A percentile compares a stretch with the other conserved stretches of the same genome.
These are phyloP conservation scores for Zygosaccharomyces pseudobailii DNA, from an alignment of 1,139 yeast species.

Conservation along the genomic window DNA sequence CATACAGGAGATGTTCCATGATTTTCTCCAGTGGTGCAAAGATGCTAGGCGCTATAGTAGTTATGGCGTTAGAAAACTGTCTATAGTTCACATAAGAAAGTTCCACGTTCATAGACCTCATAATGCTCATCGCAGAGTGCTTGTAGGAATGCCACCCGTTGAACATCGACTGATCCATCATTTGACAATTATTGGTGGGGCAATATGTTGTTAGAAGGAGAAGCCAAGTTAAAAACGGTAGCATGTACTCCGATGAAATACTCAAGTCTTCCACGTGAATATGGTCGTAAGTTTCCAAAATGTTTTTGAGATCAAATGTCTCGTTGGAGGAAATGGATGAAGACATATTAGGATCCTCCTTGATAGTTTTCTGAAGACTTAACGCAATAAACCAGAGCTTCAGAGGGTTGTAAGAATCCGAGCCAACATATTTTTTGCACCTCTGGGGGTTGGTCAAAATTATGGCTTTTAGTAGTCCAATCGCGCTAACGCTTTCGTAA, in stretches of 20 bases:
- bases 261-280: slow-evolving; percentile 35
- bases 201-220: slow-evolving; percentile 37
- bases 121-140: slow-evolving; percentile 32
- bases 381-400: slow-evolving; percentile 41
- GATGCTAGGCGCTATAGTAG: slow-evolving; percentile 37
- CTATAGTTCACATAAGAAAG: slow-evolving; percentile 32
- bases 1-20: slow-evolving; percentile 37
- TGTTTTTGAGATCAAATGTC: slow-evolving; percentile 14
- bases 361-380: slow-evolving; percentile 24
- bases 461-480: slow-evolving; percentile 42
- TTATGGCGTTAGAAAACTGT: slow-evolving; percentile 37
- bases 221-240: slow-evolving; percentile 42
- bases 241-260: slow-evolving; percentile 38
- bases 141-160: slow-evolving; percentile 26
- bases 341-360: slow-evolving; percentile 26
- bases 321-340: slow-evolving; percentile 14
- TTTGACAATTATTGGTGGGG: slow-evolving; percentile 27
- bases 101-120: slow-evolving; percentile 44
- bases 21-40: slow-evolving; percentile 38
- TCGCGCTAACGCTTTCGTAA: slow-evolving; percentile 37
- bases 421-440: slow-evolving; percentile 33
- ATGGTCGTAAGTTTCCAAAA: slow-evolving; percentile 29
- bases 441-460: slow-evolving; percentile 37
- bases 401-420: slow-evolving; percentile 33
- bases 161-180: slow-evolving; percentile 14